A percentile compares a stretch with the other conserved stretches of the same genome.
Evolutionary conservation across 106 monocot genomes (phyloP).

Genomic region (Allium sativum): DNA sequence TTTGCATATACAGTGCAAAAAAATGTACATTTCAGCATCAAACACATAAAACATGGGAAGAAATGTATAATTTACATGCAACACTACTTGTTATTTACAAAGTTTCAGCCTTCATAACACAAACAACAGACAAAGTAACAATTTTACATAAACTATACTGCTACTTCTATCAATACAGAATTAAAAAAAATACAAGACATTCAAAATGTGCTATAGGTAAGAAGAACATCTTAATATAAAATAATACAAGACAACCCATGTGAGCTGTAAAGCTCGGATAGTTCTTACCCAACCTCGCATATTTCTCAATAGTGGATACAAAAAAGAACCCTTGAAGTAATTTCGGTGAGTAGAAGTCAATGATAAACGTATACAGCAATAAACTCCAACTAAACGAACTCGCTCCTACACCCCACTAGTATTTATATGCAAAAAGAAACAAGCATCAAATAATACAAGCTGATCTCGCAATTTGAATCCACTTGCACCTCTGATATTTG

Average conservation of each 20-base stretch:
- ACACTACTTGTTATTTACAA: no score
- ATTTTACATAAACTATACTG: no score
- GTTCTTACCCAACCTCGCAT: background rate
- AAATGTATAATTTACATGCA: no score
- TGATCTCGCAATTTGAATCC: background rate
- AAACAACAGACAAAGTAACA: no score
- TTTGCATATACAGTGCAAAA: no score
- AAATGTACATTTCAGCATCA: no score
- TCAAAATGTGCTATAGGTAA: slow-evolving; percentile 7
- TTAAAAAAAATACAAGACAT: no score
- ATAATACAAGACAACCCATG: slow-evolving; percentile 13
- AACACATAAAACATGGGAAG: no score
- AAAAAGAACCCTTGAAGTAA: background rate
- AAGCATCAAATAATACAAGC: background rate
- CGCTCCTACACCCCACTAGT: slow-evolving; percentile 18
- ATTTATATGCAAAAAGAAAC: slow-evolving; percentile 14
- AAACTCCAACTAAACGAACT: slow-evolving; percentile 11
- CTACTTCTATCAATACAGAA: no score
- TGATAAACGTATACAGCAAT: slow-evolving; percentile 6
- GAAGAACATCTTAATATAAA: background rate
- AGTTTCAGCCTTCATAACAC: no score
- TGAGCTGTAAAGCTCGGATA: slow-evolving; percentile 12
- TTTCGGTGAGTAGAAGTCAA: background rate
- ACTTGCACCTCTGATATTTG: no score
- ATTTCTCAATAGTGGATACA: background rate